Percentiles rank a stretch among this genome's conserved stretches.
These are phyloP conservation scores for Lactifluus rugatus DNA, from an alignment of 768 basidiomycete species.

Conservation along the genomic window DNA sequence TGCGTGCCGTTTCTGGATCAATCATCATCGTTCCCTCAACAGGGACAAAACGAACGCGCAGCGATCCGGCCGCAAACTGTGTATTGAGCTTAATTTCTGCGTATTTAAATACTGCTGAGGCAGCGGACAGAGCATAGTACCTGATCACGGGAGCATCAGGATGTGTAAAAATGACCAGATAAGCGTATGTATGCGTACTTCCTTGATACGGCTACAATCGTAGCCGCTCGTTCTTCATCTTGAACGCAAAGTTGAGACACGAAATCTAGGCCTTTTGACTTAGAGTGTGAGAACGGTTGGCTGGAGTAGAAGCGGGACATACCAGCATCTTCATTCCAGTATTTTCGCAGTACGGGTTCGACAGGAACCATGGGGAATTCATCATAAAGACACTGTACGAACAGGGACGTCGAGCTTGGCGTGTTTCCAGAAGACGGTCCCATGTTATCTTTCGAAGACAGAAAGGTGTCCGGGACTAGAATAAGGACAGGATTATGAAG, in stretches of 20 bases:
- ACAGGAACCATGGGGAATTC: constrained; percentile 61
- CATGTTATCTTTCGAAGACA: constrained; percentile 46
- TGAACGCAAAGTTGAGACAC: constrained; percentile 69
- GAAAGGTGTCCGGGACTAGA: constrained; percentile 75
- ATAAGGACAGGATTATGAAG: constrained; percentile 61
- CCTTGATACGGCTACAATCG: constrained; percentile 65
- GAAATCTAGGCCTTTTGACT: constrained; percentile 58
- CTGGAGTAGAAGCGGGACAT: constrained; percentile 10
- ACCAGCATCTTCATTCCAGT: constrained; percentile 84
- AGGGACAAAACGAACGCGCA: constrained; percentile 65
- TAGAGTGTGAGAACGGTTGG: constrained; percentile 1
- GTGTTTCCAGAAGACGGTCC: constrained; percentile 37
- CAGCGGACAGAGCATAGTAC: constrained; percentile 82
- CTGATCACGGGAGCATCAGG: constrained; percentile 32
- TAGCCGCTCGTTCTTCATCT: constrained; percentile 73
- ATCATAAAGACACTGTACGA: constrained; percentile 64
- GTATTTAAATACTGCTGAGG: constrained; percentile 81
- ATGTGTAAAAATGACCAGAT: not conserved
- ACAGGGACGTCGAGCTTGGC: constrained; percentile 41
- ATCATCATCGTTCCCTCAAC: constrained; percentile 94
- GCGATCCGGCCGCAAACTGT: constrained; percentile 57
- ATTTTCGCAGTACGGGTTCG: constrained; percentile 64
- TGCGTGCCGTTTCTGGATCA: constrained; percentile 78
- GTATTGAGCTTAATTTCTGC: constrained; percentile 60
- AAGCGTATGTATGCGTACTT: constrained; percentile 48